Percentiles rank a stretch among this genome's conserved stretches.
These are phyloP conservation scores for Plectosphaerella sp. DNA, from an alignment of 2,329 filamentous ascomycete genomes.

Conservation along the genomic window DNA sequence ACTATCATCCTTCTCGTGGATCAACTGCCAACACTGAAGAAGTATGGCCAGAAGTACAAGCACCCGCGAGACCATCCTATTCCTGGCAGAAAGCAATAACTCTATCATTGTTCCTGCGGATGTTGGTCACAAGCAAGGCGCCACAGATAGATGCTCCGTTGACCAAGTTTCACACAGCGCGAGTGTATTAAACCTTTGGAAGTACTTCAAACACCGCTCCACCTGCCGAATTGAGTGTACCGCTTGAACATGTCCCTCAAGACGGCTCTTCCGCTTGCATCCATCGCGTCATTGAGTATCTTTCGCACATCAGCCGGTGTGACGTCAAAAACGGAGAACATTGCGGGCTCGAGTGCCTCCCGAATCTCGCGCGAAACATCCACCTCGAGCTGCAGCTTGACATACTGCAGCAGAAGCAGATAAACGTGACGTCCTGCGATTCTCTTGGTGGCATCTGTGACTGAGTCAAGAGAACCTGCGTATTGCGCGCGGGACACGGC, in stretches of 20 bases:
- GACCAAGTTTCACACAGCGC: no score
- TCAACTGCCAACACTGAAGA: slow-evolving; percentile 53
- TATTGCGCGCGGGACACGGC: slow-evolving; percentile 45
- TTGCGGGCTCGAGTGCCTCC: slow-evolving; percentile 51
- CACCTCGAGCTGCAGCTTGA: slow-evolving; percentile 56
- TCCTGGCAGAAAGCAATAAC: no score
- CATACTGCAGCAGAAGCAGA: slow-evolving; percentile 52
- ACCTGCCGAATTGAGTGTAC: slow-evolving; percentile 61
- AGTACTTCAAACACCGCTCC: slow-evolving; percentile 47
- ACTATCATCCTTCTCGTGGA: slow-evolving; percentile 55
- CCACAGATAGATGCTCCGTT: no score
- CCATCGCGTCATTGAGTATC: slow-evolving; percentile 56
- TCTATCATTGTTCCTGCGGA: no score
- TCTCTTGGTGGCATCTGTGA: slow-evolving; percentile 56
- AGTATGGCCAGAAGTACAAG: slow-evolving; percentile 52
- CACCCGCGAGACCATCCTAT: slow-evolving; percentile 36
- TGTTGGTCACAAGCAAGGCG: no score
- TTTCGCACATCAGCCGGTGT: slow-evolving; percentile 50
- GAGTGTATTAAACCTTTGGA: not conserved
- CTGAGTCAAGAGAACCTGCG: slow-evolving; percentile 48
- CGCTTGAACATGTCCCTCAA: slow-evolving; percentile 54
- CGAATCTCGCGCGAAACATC: slow-evolving; percentile 45
- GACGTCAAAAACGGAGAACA: slow-evolving; percentile 56
- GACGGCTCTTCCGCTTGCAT: slow-evolving; percentile 54
- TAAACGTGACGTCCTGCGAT: slow-evolving; percentile 60